Conservation (phyloP, 805 yeast genomes). For the Zygoascus biomembranicola region DNA sequence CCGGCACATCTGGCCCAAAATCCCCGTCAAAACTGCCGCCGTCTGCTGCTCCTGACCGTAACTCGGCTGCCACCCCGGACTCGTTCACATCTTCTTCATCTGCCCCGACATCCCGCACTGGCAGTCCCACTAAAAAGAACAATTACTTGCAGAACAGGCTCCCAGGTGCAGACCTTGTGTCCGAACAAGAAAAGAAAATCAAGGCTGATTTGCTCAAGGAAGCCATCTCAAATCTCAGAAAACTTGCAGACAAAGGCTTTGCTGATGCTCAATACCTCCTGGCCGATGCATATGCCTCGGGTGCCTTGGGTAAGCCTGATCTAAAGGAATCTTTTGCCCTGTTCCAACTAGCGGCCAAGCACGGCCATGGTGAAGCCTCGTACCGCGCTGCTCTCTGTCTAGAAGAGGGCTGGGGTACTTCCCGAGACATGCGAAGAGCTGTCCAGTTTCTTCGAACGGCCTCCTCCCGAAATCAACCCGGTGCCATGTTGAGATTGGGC, state of each 20-base stretch:
- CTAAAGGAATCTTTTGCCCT: constrained; percentile 64
- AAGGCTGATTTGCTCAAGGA: constrained; percentile 62
- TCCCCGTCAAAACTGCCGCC: not conserved
- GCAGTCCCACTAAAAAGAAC: not conserved
- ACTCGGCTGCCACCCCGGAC: not conserved
- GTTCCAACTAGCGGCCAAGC: constrained; percentile 87
- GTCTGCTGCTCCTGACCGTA: constrained; percentile 2
- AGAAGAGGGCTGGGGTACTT: constrained; percentile 90
- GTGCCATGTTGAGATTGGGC: constrained; percentile 94
- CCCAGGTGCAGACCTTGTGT: not conserved
- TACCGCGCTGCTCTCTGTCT: constrained; percentile 86
- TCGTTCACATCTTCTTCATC: not conserved
- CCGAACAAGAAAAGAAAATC: constrained; percentile 27
- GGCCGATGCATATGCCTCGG: constrained; percentile 84
- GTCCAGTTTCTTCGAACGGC: constrained; percentile 77
- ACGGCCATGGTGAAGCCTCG: constrained; percentile 85
- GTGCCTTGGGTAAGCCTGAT: constrained; percentile 75
- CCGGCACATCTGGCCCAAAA: constrained; percentile 13
- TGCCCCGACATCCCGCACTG: not conserved
- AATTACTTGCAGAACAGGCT: not conserved
- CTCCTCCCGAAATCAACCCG: constrained; percentile 85
- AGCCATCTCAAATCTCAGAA: constrained; percentile 60
- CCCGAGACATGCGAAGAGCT: constrained; percentile 80
- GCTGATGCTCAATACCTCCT: constrained; percentile 86
- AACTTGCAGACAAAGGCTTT: constrained; percentile 70